Base-by-base conservation (phyloP, 306 rosid species). In the Cercis canadensis region DNA sequence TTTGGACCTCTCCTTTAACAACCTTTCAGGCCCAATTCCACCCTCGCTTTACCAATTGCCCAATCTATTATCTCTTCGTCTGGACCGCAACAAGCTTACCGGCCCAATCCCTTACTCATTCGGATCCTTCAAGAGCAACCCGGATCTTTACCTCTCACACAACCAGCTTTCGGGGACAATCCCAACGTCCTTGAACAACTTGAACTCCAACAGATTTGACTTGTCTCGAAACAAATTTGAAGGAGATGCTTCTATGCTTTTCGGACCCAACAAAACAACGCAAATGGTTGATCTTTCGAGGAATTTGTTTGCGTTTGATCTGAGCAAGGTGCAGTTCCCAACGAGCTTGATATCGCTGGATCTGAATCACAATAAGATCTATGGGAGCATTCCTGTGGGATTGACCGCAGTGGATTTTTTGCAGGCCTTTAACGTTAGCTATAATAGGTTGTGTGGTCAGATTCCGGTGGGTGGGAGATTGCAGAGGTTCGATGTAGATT, bases 191-290 rank as follows among this genome's bases (percentile, higher is more conserved):
- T 32, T 92, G 2, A 82, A 65, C 4, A 58, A 78, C 8, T 4
- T 70, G 51, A 43, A 82, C 65, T 83, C 75, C 1, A 4, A 57
- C 7, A 3, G 12, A 3, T 17, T 89, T 11, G 85, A 87, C 19
- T 65, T 92, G 7, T 87, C 92, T 0, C 74, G 95, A 3, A 92
- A 92, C 89, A 87, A 55, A 82, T 86, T 92, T 0, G 67, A 70
- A 73, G 97, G 98, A 0, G 98, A 89, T 45, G 95, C 87, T 0
- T 83, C 88, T 0, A 5, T 86, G 78, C 50, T 92, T 10, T 86
- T 92, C 32, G 88, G 92, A 1, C 2, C 17, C 6, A 77, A 76
- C 55, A 89, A 84, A 80, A 85, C 70, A 49, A 64, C 77, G 0
- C 77, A 57, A 64, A 54, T 4, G 0, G 36, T 86, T 21, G 94